Evolutionary conservation across 139 green algal genomes (phyloP).

Genomic region (Tetraselmis chui): DNA sequence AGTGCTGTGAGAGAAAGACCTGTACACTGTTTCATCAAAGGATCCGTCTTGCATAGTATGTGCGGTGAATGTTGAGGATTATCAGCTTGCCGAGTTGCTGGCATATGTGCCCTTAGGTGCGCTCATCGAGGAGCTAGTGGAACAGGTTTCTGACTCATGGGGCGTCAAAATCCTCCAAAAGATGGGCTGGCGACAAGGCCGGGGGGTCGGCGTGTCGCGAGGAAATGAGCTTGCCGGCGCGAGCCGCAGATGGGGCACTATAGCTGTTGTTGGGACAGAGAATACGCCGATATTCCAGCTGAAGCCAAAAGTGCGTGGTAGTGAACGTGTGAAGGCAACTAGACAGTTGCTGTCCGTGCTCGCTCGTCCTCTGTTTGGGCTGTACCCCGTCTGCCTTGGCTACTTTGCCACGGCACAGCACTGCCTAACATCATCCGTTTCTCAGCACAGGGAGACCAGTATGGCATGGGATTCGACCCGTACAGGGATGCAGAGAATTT

Average conservation of each 20-base stretch:
- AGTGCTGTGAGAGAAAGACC: too few species aligned
- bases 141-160: slow-evolving; percentile 59
- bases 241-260: slow-evolving; percentile 48
- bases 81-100: too few species aligned
- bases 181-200: slow-evolving; percentile 87
- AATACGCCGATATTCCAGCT: slow-evolving; percentile 65
- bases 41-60: too few species aligned
- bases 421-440: too few species aligned
- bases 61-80: too few species aligned
- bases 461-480: slow-evolving; percentile 89
- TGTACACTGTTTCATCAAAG: too few species aligned
- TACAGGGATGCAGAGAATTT: slow-evolving; percentile 85
- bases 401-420: too few species aligned
- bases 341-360: too few species aligned
- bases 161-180: slow-evolving; percentile 77
- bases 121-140: slow-evolving; percentile 63
- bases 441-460: slow-evolving; percentile 41
- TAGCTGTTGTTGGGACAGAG: slow-evolving; percentile 49
- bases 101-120: slow-evolving; percentile 52
- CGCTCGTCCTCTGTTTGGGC: too few species aligned
- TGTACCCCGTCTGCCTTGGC: too few species aligned
- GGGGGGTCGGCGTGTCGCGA: background rate
- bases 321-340: too few species aligned
- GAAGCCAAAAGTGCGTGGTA: slow-evolving; percentile 55
- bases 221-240: background rate